These are phyloP conservation scores for Cryphonectria parasitica DNA, from an alignment of 2,329 filamentous ascomycete species.

Conservation along the genomic window DNA sequence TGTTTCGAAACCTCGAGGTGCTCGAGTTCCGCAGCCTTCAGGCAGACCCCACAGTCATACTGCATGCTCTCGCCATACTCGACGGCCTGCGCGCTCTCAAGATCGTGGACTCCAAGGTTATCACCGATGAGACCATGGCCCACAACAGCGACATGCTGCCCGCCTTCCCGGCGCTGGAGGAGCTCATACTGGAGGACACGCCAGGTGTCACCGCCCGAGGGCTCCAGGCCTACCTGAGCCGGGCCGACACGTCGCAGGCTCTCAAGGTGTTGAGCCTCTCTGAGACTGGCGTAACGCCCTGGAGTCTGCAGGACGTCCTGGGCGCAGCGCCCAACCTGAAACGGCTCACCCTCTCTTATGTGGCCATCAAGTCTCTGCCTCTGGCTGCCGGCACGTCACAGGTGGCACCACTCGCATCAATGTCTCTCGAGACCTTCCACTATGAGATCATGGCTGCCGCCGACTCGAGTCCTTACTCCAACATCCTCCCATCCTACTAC, in stretches of 20 bases:
- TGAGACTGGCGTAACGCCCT: constrained; percentile 70
- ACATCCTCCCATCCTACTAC: constrained; percentile 70
- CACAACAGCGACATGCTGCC: constrained; percentile 66
- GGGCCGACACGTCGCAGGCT: constrained; percentile 59
- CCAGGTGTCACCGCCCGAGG: constrained; percentile 74
- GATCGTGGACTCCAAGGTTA: constrained; percentile 67
- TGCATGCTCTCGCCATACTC: constrained; percentile 71
- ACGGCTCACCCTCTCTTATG: constrained; percentile 58
- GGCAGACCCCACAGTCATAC: constrained; percentile 71
- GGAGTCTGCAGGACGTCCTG: constrained; percentile 64
- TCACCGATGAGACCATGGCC: constrained; percentile 77
- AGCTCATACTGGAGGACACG: constrained; percentile 72
- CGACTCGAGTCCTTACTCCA: constrained; percentile 60
- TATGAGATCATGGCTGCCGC: constrained; percentile 76
- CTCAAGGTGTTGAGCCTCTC: constrained; percentile 72
- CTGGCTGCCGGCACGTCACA: constrained; percentile 45
- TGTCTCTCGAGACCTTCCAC: constrained; percentile 71
- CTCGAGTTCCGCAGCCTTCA: constrained; percentile 71
- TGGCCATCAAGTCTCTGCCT: constrained; percentile 55
- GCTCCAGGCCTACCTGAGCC: constrained; percentile 68
- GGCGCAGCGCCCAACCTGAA: constrained; percentile 60
- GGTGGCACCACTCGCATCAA: constrained; percentile 68
- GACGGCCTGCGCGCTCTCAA: constrained; percentile 73
- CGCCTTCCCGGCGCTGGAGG: constrained; percentile 73
- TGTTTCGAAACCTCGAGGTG: constrained; percentile 74